Percentiles rank a stretch among this genome's conserved stretches.
These are phyloP conservation scores for Ilyonectria sp. DNA, from an alignment of 2,329 filamentous ascomycete species.

Conservation along the genomic window DNA sequence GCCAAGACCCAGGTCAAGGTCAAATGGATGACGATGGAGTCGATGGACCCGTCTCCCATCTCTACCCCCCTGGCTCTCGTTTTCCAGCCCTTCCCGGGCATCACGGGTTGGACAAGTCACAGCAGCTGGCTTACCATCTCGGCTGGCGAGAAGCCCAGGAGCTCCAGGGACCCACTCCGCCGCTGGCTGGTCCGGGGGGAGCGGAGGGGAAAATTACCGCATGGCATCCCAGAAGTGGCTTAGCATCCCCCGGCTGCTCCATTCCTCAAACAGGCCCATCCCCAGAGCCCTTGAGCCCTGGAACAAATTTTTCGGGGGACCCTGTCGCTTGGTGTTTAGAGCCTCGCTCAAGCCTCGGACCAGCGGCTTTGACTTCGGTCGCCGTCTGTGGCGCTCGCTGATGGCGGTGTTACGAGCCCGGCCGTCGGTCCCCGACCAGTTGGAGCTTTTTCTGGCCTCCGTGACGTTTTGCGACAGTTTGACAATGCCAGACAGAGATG, in stretches of 20 bases:
- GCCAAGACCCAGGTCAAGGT: constrained; percentile 10
- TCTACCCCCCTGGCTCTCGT: constrained; percentile 32
- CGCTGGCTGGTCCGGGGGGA: constrained; percentile 38
- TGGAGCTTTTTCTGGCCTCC: constrained; percentile 17
- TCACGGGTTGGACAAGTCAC: constrained; percentile 37
- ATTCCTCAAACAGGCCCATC: constrained; percentile 41
- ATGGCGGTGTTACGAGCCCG: constrained; percentile 40
- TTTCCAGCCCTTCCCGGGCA: constrained; percentile 40
- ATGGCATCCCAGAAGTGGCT: constrained; percentile 40
- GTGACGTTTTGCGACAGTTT: constrained; percentile 3
- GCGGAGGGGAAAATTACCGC: constrained; percentile 44
- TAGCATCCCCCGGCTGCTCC: constrained; percentile 41
- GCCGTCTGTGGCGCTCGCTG: constrained; percentile 42
- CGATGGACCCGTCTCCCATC: constrained; percentile 10
- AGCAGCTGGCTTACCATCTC: constrained; percentile 12
- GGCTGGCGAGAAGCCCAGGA: neutral
- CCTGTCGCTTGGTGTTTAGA: constrained; percentile 22
- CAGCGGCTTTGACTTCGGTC: constrained; percentile 50
- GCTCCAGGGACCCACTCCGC: constrained; percentile 18
- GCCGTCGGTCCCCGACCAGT: constrained; percentile 46
- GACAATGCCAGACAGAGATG: constrained; percentile 14
- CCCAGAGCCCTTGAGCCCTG: constrained; percentile 20
- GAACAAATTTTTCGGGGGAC: constrained; percentile 34
- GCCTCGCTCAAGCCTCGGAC: constrained; percentile 40
- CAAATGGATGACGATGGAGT: constrained; percentile 14